These are phyloP conservation scores for Populus davidiana DNA, from an alignment of 345 rosid species.

Conservation along the genomic window DNA sequence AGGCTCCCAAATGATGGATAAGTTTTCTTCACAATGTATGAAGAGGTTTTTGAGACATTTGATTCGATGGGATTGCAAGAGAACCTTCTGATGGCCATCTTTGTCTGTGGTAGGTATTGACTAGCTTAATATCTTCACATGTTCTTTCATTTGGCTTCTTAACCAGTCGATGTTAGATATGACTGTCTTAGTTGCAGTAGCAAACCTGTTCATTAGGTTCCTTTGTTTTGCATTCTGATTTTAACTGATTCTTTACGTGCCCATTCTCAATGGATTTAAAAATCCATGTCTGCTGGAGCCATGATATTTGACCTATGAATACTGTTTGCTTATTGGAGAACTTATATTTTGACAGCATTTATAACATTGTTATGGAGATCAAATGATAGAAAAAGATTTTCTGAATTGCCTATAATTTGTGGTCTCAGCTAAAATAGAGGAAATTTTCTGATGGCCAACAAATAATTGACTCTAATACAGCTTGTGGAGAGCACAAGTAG, in stretches of 20 bases:
- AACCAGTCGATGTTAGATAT: neutral
- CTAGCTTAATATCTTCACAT: neutral
- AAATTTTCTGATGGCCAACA: neutral
- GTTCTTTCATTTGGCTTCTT: neutral
- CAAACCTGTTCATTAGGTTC: neutral
- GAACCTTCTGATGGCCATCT: slow-evolving; percentile 82
- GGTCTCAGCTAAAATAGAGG: neutral
- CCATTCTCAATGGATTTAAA: too few species aligned
- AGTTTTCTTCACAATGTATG: slow-evolving; percentile 74
- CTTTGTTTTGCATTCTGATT: neutral
- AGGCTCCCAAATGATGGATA: slow-evolving; percentile 52
- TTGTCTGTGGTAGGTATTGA: slow-evolving; percentile 67
- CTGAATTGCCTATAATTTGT: neutral
- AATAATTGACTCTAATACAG: neutral
- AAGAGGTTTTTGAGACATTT: slow-evolving; percentile 78
- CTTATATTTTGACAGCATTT: neutral
- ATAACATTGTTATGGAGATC: too few species aligned
- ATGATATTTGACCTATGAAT: neutral
- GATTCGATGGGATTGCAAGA: slow-evolving; percentile 80
- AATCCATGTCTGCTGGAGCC: neutral
- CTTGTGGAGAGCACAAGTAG: neutral
- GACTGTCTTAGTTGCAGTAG: neutral
- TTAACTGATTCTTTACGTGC: too few species aligned
- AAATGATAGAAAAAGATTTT: neutral
- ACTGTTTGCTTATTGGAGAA: neutral